Conservation (phyloP, 2,329 filamentous ascomycete species). For the Paecilomyces variotii region DNA sequence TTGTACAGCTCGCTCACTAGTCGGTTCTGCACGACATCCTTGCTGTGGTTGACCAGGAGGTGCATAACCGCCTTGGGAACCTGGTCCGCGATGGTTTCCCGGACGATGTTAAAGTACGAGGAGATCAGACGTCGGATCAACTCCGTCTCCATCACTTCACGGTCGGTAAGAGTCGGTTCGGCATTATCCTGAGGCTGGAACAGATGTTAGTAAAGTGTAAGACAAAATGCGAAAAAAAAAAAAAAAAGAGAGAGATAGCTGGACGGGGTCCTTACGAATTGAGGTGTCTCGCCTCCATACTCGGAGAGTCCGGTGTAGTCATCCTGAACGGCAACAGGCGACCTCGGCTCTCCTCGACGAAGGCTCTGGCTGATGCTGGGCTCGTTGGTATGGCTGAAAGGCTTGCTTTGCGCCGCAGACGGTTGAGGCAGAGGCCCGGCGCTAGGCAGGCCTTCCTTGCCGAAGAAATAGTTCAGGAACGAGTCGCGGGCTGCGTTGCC, state of each 20-base stretch:
- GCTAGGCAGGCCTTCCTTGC: conserved; percentile 67
- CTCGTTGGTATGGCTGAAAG: conserved; percentile 71
- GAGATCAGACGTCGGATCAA: conserved; percentile 93
- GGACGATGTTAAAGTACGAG: conserved; percentile 98
- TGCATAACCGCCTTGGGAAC: conserved; percentile 99
- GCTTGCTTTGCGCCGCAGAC: conserved; percentile 44
- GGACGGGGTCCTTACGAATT: conserved; percentile 38
- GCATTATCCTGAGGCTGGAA: conserved; percentile 39
- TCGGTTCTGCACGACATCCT: conserved; percentile 94
- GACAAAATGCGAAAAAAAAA: background rate
- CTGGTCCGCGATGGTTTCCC: conserved; percentile 96
- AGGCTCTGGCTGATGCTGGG: conserved; percentile 78
- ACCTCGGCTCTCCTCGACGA: conserved; percentile 51
- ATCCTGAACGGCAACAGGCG: conserved; percentile 37
- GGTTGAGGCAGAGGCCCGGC: conserved; percentile 36
- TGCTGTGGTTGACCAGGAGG: conserved; percentile 93
- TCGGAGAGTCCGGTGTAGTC: conserved; percentile 31
- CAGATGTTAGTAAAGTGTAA: conserved; percentile 1
- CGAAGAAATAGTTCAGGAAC: conserved; percentile 98
- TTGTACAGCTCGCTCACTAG: conserved; percentile 94
- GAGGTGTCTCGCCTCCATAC: conserved; percentile 34
- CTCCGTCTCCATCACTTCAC: conserved; percentile 95
- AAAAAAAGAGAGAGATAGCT: no score
- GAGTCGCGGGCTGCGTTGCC: conserved; percentile 68
- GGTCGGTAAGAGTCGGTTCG: conserved; percentile 85